A percentile compares a stretch with the other conserved stretches of the same genome.
These are phyloP conservation scores for Tylopilus plumbeoviolaceoides DNA, from an alignment of 768 basidiomycete species.

Conservation along the genomic window DNA sequence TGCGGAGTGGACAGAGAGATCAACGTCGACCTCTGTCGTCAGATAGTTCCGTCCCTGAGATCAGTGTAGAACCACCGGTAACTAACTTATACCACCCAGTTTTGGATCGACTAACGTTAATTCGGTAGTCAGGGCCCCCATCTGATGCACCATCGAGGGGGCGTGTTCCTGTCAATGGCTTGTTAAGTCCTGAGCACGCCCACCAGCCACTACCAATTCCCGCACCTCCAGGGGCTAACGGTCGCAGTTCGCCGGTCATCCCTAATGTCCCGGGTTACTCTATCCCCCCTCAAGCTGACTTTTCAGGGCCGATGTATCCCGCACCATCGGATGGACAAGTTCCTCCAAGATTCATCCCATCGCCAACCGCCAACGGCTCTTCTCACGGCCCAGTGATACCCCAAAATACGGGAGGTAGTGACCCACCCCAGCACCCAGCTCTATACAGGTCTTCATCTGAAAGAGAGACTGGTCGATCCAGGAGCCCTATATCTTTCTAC, in stretches of 20 bases:
- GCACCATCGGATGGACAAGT: slow-evolving; percentile 8
- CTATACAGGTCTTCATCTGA: slow-evolving; percentile 18
- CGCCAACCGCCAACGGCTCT: not conserved
- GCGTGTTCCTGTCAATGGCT: slow-evolving; percentile 9
- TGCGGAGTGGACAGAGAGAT: slow-evolving; percentile 15
- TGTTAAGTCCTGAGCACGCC: slow-evolving; percentile 32
- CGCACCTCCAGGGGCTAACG: slow-evolving; percentile 7
- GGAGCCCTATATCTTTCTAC: slow-evolving; percentile 23
- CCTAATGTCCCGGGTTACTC: slow-evolving; percentile 17
- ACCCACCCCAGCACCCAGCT: not conserved
- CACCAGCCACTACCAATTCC: slow-evolving; percentile 26
- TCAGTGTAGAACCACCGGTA: slow-evolving; percentile 30
- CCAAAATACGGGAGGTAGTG: slow-evolving; percentile 8
- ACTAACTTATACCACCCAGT: slow-evolving; percentile 8
- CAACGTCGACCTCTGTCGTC: slow-evolving; percentile 27
- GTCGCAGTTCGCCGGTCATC: slow-evolving; percentile 13
- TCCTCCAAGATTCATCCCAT: slow-evolving; percentile 11
- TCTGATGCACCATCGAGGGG: slow-evolving; percentile 32
- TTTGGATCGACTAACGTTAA: slow-evolving; percentile 14
- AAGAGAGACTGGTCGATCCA: slow-evolving; percentile 17
- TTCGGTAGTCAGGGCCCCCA: slow-evolving; percentile 26
- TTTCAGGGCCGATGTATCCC: slow-evolving; percentile 16
- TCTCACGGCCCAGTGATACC: slow-evolving; percentile 25
- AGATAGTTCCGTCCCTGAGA: slow-evolving; percentile 34
- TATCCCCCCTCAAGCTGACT: slow-evolving; percentile 1